Evolutionary conservation across 495 filamentous ascomycete species (phyloP), one percentile per base, ranked within the genome.

Genomic region (Xylaria longipes): DNA sequence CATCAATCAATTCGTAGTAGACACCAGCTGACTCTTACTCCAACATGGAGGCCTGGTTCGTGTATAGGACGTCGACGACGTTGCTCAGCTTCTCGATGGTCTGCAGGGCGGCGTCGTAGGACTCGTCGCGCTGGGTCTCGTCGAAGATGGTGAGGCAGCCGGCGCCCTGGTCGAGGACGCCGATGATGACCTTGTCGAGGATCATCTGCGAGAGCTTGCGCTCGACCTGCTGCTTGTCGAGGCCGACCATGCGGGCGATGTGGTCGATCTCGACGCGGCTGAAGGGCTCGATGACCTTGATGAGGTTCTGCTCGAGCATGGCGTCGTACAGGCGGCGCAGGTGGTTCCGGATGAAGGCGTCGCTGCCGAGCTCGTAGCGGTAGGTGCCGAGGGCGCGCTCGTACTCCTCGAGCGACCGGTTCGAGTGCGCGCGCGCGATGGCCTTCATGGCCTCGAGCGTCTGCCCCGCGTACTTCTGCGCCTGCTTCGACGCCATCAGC

Each of bases 251-350:
- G 87, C 95, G 94, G 70, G 96, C 95, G 73, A 99, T 92, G 80
- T 99, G 97, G 73, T 91, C 92, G 80, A 99, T 95, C 85, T 99
- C 96, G 56, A 99, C 96, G 65, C 94, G 89, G 78, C 92, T 95
- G 83, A 98, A 99, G 29, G 96, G 96, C 85, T 99, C 96, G 79
- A 99, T 98, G 66, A 99, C 97, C 85, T 98, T 97, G 87, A 98
- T 93, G 52, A 99, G 87, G 81, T 99, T 99, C 87, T 99, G 96
- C 86, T 98, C 95, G 74, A 99, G 83, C 93, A 99, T 97, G 78
- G 94, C 93, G 82, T 99, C 96, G 84, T 99, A 99, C 62, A 99
- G 87, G 35, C 94, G 90, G 54, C 93, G 92, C 72, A 98, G 89
- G 83, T 99, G 96, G 80, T 94, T 96, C 66, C 95, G 92, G 79